Evolutionary conservation across 2,329 filamentous ascomycete species (phyloP).

Genomic region (Trichophyton schoenleinii): DNA sequence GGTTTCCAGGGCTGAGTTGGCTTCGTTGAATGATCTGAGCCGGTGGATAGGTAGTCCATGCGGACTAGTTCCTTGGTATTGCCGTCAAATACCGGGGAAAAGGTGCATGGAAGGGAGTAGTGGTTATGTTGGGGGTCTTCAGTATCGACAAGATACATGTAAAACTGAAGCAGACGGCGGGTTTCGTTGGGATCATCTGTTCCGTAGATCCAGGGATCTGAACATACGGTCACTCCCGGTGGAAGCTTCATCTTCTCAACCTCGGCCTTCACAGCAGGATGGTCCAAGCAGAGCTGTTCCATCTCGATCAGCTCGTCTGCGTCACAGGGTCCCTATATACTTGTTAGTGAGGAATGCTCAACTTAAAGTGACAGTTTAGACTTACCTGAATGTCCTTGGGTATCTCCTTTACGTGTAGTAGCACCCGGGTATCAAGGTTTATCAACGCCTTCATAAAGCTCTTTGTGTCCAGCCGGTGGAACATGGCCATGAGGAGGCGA

Average conservation of each 20-base stretch:
- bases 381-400: slow-evolving; percentile 37
- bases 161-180: slow-evolving; percentile 30
- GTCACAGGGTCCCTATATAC: slow-evolving; percentile 43
- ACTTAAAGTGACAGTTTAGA: neutral
- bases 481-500: slow-evolving; percentile 43
- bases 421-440: slow-evolving; percentile 29
- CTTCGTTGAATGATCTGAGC: slow-evolving; percentile 47
- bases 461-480: slow-evolving; percentile 28
- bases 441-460: slow-evolving; percentile 32
- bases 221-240: slow-evolving; percentile 43
- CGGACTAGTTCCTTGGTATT: slow-evolving; percentile 52
- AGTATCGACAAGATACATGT: slow-evolving; percentile 49
- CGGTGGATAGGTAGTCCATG: slow-evolving; percentile 58
- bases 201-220: slow-evolving; percentile 60
- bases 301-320: slow-evolving; percentile 48
- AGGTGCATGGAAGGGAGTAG: slow-evolving; percentile 55
- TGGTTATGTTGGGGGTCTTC: slow-evolving; percentile 54
- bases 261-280: slow-evolving; percentile 45
- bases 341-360: neutral
- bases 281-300: slow-evolving; percentile 44
- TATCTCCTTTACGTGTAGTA: slow-evolving; percentile 31
- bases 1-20: slow-evolving; percentile 46
- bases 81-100: slow-evolving; percentile 54
- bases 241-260: slow-evolving; percentile 49
- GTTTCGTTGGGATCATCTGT: slow-evolving; percentile 28